Evolutionary conservation across 345 rosid species (phyloP).

Genomic region (Streptanthus diversifolius): DNA sequence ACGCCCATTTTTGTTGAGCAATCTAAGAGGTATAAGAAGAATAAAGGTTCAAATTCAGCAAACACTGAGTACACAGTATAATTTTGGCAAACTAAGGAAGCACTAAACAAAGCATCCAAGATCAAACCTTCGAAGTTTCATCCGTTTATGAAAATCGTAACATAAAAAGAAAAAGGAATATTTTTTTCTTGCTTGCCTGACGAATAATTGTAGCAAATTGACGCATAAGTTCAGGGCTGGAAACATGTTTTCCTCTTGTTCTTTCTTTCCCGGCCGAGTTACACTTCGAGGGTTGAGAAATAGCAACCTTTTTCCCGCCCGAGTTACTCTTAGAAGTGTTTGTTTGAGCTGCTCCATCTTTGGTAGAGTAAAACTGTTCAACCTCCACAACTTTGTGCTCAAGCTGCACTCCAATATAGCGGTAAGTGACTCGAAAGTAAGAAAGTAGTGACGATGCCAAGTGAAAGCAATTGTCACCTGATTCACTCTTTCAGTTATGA

Average conservation of each 20-base stretch:
- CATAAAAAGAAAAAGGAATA: neutral
- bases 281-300: conserved; percentile 39
- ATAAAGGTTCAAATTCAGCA: neutral
- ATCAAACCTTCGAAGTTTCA: neutral
- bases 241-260: conserved; percentile 49
- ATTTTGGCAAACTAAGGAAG: neutral
- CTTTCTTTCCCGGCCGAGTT: conserved; percentile 49
- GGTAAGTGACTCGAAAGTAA: neutral
- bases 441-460: neutral
- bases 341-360: conserved; percentile 37
- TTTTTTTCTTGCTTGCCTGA: conserved; percentile 42
- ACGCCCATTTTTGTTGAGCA: conserved; percentile 71
- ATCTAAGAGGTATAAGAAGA: conserved; percentile 40
- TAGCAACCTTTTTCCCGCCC: conserved; percentile 45
- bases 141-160: neutral
- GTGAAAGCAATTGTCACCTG: conserved; percentile 35
- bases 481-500: conserved; percentile 45
- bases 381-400: conserved; percentile 56
- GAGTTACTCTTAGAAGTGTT: conserved; percentile 46
- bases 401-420: conserved; percentile 42
- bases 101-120: neutral
- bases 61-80: neutral
- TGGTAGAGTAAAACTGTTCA: conserved; percentile 48
- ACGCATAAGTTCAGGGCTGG: conserved; percentile 52
- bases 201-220: conserved; percentile 48